A percentile compares a stretch with the other conserved stretches of the same genome.
Evolutionary conservation across 441 rosid species (phyloP).

Genomic region (Manihot esculenta): DNA sequence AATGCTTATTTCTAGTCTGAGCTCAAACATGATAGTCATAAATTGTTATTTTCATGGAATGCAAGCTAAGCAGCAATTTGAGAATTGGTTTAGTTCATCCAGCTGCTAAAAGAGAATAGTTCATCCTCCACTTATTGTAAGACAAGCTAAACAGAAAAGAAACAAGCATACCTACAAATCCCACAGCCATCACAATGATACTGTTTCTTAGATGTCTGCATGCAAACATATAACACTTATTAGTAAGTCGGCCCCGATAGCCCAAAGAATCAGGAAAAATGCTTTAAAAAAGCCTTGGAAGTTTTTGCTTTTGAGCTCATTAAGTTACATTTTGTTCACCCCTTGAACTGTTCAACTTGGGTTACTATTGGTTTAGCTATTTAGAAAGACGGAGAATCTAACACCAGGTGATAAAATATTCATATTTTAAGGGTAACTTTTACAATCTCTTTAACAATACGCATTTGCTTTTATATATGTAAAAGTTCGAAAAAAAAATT

Average conservation of each 20-base stretch:
- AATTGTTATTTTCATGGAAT: not conserved
- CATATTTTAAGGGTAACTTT: too few relatives aligned
- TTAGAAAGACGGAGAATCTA: too few relatives aligned
- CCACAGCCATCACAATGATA: constrained; percentile 91
- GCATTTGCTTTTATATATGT: too few relatives aligned
- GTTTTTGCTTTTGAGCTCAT: too few relatives aligned
- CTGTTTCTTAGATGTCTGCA: constrained; percentile 77
- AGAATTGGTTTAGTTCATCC: not conserved
- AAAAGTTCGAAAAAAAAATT: too few relatives aligned
- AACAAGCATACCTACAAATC: constrained; percentile 73
- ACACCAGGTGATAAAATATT: too few relatives aligned
- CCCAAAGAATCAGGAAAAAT: not conserved
- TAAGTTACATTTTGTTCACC: too few relatives aligned
- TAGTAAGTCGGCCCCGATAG: constrained; percentile 2
- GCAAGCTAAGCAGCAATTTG: not conserved
- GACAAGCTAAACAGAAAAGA: not conserved
- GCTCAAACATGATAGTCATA: not conserved
- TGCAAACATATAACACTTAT: constrained; percentile 13
- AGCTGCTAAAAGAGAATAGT: not conserved
- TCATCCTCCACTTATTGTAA: not conserved
- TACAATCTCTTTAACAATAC: too few relatives aligned
- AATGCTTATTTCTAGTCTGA: not conserved
- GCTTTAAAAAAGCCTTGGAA: too few relatives aligned
- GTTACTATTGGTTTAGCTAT: too few relatives aligned
- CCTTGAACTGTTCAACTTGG: too few relatives aligned